Base-by-base conservation (phyloP, 2,329 filamentous ascomycete genomes). In the Trichoderma arundinaceum region DNA sequence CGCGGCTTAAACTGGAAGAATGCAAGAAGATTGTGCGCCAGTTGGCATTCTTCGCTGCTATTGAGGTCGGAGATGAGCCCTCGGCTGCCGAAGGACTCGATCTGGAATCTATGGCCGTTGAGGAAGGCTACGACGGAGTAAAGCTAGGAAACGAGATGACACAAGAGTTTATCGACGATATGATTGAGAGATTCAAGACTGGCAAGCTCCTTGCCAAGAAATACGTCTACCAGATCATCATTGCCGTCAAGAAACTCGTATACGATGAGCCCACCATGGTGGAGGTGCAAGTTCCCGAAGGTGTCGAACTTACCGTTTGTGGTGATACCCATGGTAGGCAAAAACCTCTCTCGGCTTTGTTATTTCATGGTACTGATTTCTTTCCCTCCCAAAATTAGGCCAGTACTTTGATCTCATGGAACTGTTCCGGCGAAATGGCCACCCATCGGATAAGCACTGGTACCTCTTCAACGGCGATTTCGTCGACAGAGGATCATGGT, bases 401-500 rank as follows among this genome's bases (percentile, higher is more conserved):
- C 95, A 99, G 85, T 99, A 94, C 81, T 99, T 96, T 77, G 95
- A 99, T 78, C 85, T 99, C 48, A 89, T 99, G 82, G 92, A 99
- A 77, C 90, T 99, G 68, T 99, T 99, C 88, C 85, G 92, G 69
- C 85, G 95, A 65, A 97, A 97, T 72, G 95, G 95, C 48, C 86
- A 84, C 69, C 95, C 95, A 0, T 87, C 86, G 15, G 92, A 94
- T 68, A 92, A 91, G 75, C 93, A 98, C 77, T 91, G 89, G 77
- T 99, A 98, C 76, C 85, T 99, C 12, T 99, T 99, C 85, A 99
- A 99, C 77, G 95, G 95, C 70, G 95, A 99, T 80, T 99, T 99
- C 75, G 95, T 99, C 62, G 95, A 99, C 77, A 88, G 95, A 76
- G 95, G 95, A 33, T 97, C 93, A 43, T 99, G 95, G 95, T 98